Conservation (phyloP, 2,329 filamentous ascomycete species). For the Paramyrothecium sp. region DNA sequence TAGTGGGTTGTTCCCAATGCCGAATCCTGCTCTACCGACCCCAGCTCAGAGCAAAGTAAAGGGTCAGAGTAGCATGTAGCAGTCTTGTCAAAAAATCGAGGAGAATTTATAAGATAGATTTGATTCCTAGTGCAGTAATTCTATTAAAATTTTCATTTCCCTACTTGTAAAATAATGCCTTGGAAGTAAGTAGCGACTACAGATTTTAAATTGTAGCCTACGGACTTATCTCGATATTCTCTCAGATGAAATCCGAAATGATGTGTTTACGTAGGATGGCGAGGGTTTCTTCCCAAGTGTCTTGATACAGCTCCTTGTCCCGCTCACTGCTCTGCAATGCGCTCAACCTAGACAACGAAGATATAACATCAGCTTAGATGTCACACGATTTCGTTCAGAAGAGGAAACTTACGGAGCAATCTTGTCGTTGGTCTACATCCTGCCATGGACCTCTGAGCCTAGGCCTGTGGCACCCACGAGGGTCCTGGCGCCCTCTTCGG, state of each 20-base stretch:
- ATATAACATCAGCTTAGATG: neutral
- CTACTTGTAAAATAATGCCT: too few relatives aligned
- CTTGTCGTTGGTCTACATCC: conserved; percentile 39
- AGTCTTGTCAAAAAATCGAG: too few relatives aligned
- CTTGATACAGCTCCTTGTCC: neutral
- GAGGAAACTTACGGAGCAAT: conserved; percentile 25
- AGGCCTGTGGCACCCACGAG: conserved; percentile 38
- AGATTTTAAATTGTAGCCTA: too few relatives aligned
- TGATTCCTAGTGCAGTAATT: too few relatives aligned
- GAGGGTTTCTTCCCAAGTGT: neutral
- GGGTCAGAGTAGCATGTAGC: too few relatives aligned
- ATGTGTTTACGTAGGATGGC: neutral
- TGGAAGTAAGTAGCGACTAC: too few relatives aligned
- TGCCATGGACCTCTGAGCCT: conserved; percentile 39
- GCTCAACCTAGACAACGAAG: neutral
- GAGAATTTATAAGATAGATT: too few relatives aligned
- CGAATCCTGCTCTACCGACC: too few relatives aligned
- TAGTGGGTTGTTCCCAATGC: too few relatives aligned
- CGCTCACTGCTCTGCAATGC: neutral
- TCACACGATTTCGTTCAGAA: neutral
- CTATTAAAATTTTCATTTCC: too few relatives aligned
- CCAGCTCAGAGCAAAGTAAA: too few relatives aligned
- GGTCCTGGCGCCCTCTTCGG: conserved; percentile 40
- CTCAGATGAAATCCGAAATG: neutral
- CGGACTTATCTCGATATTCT: too few relatives aligned